Percentiles rank a stretch among this genome's conserved stretches.
phyloP scores from a whole-genome alignment of 2,329 filamentous ascomycete genomes.

The Colletotrichum ledebouriae region DNA sequence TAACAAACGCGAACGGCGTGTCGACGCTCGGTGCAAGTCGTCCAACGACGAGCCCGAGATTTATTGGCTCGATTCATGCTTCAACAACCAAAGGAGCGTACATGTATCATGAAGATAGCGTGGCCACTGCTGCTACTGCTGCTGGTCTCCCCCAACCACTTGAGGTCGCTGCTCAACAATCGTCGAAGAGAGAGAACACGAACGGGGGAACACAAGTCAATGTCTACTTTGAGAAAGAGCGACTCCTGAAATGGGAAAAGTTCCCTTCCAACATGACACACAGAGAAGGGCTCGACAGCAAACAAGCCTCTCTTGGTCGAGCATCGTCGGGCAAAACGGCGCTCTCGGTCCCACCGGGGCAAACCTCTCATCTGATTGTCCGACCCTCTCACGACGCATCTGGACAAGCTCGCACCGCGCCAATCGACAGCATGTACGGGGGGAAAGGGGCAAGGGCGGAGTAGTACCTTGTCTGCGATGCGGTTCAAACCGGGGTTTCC shows the following conservation, averaged over 20 bases:
- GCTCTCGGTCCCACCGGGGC: constrained; percentile 34
- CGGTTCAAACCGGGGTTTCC: neutral
- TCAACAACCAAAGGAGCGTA: constrained; percentile 24
- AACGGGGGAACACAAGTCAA: constrained; percentile 1
- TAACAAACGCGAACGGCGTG: constrained; percentile 10
- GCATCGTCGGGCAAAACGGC: constrained; percentile 24
- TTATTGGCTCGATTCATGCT: constrained; percentile 19
- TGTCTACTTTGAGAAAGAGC: constrained; percentile 32
- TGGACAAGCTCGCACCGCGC: neutral
- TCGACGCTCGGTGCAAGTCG: constrained; percentile 24
- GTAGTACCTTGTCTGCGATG: constrained; percentile 4
- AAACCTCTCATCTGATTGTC: constrained; percentile 35
- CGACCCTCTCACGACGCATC: constrained; percentile 30
- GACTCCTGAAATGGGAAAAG: constrained; percentile 30
- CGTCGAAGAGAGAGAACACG: neutral
- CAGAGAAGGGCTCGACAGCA: constrained; percentile 21
- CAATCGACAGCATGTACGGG: constrained; percentile 4
- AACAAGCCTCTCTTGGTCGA: constrained; percentile 4
- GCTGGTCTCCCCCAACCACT: neutral
- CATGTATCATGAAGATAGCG: constrained; percentile 34
- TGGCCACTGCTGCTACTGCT: constrained; percentile 1
- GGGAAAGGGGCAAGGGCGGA: neutral
- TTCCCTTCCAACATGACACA: constrained; percentile 11
- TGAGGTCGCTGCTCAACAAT: constrained; percentile 25
- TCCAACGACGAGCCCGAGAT: constrained; percentile 9